Conservation (phyloP, 179 eudicot genomes). For the Carnegiea gigantea region DNA sequence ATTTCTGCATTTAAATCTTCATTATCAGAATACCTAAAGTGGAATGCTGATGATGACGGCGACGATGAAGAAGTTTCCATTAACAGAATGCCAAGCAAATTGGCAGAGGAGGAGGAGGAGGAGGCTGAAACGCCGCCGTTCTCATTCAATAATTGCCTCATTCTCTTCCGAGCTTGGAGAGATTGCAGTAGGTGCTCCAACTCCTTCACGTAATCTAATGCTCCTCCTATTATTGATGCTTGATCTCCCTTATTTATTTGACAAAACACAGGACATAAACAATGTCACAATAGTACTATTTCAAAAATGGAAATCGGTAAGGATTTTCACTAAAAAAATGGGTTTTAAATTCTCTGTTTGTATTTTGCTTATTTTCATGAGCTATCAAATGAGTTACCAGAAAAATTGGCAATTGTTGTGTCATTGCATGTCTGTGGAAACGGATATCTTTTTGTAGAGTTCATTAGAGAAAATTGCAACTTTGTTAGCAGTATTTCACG, state of each 20-base stretch:
- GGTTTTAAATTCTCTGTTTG: no score
- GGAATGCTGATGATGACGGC: slow-evolving; percentile 11
- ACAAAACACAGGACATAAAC: neutral
- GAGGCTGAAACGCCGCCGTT: slow-evolving; percentile 19
- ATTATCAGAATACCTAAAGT: slow-evolving; percentile 8
- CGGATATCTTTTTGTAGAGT: no score
- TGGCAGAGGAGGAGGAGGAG: slow-evolving; percentile 26
- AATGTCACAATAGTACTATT: neutral
- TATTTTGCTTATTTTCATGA: no score
- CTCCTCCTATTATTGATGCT: slow-evolving; percentile 52
- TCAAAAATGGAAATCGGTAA: neutral
- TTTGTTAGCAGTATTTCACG: no score
- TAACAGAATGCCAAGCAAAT: no score
- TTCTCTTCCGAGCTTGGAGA: slow-evolving; percentile 40
- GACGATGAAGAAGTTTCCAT: neutral
- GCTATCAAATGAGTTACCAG: no score
- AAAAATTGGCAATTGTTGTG: no score
- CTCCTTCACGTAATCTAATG: slow-evolving; percentile 50
- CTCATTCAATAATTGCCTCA: slow-evolving; percentile 28
- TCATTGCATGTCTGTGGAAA: no score
- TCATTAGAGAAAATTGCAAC: no score
- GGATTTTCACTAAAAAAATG: no score
- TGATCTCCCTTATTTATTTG: slow-evolving; percentile 40
- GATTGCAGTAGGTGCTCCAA: slow-evolving; percentile 42
- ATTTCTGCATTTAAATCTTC: slow-evolving; percentile 34